Percentiles rank a stretch among this genome's conserved stretches.
Evolutionary conservation across 2,329 filamentous ascomycete genomes (phyloP).

Genomic region (Fusarium longipes): DNA sequence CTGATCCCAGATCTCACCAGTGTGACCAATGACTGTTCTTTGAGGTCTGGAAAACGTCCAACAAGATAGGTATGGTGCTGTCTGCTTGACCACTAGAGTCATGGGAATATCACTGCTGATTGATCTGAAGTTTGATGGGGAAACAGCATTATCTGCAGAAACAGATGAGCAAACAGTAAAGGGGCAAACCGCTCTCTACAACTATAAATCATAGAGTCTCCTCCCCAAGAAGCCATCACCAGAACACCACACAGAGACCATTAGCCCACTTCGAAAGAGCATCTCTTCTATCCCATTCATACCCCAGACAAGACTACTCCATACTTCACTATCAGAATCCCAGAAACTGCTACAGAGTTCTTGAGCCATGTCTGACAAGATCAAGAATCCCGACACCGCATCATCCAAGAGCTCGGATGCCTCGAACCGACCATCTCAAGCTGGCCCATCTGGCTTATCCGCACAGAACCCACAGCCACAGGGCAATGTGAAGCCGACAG

Average conservation of each 20-base stretch:
- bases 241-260: neutral
- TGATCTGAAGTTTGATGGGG: neutral
- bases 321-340: neutral
- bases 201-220: slow-evolving; percentile 8
- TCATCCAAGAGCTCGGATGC: neutral
- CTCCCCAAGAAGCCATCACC: neutral
- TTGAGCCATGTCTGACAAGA: neutral
- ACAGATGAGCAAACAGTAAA: neutral
- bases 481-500: neutral
- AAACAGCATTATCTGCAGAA: neutral
- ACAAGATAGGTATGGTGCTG: slow-evolving; percentile 9
- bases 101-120: neutral
- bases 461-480: neutral
- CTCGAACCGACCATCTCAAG: neutral
- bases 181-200: neutral
- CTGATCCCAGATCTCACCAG: slow-evolving; percentile 5
- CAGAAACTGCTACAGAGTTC: neutral
- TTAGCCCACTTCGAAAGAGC: neutral
- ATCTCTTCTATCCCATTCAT: neutral
- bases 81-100: neutral
- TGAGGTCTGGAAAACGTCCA: neutral
- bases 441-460: neutral
- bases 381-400: neutral
- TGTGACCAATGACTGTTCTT: slow-evolving; percentile 1
- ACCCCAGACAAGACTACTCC: neutral